Evolutionary conservation across 2,329 filamentous ascomycete genomes (phyloP), one percentile per base, ranked within the genome.

Genomic region (Penicillium brevicompactum): DNA sequence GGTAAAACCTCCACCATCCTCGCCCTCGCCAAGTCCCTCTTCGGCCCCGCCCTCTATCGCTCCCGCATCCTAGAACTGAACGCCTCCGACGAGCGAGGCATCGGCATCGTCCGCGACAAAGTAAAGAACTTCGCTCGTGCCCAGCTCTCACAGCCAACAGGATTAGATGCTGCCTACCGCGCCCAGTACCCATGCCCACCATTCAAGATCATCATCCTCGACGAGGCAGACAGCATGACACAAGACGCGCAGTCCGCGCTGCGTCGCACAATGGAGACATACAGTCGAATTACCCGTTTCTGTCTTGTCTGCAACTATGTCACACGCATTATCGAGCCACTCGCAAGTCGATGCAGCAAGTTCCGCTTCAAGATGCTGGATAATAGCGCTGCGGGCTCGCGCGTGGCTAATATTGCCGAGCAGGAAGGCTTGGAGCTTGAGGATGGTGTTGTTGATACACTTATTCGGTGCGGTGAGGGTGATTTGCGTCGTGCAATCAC

Each of bases 291-390:
- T 76, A 99, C 94, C 2, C 84, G 94, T 13, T 99, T 99, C 75
- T 97, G 94, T 71, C 81, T 99, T 41, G 93, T 97, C 55, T 99
- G 95, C 78, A 99, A 99, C 77, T 99, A 99, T 68, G 94, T 99
- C 44, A 97, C 94, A 3, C 83, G 94, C 56, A 99, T 99, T 71
- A 99, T 99, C 68, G 94, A 99, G 71, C 95, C 94, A 6, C 79
- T 99, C 21, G 94, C 94, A 1, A 92, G 87, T 72, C 84, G 94
- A 66, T 99, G 94, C 78, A 92, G 87, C 75, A 99, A 99, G 76
- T 99, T 99, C 73, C 84, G 94, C 31, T 99, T 99, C 84, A 99
- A 99, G 84, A 91, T 90, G 61, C 78, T 99, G 60, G 93, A 97
- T 72, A 89, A 92, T 67, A 85, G 84, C 7, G 95, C 95, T 69